These are phyloP conservation scores for Noccaea caerulescens DNA, from an alignment of 345 rosid species.

Conservation along the genomic window DNA sequence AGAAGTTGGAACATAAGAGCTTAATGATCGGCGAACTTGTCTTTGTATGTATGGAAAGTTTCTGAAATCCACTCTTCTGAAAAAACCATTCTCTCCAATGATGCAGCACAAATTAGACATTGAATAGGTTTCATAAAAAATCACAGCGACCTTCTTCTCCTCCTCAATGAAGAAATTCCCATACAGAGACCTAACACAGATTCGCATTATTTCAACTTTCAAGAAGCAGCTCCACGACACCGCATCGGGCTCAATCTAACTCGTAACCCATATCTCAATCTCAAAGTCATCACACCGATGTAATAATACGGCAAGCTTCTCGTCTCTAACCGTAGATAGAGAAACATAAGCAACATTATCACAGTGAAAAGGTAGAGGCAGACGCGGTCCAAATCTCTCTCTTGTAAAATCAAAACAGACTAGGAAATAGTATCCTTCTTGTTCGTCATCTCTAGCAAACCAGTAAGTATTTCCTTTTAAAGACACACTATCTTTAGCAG, in stretches of 20 bases:
- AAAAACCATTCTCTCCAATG: background rate
- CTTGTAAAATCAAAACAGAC: constrained; percentile 9
- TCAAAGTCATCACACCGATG: too few relatives aligned
- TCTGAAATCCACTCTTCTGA: background rate
- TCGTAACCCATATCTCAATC: constrained; percentile 4
- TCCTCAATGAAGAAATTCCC: constrained; percentile 2
- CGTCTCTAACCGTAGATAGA: constrained; percentile 24
- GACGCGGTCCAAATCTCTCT: background rate
- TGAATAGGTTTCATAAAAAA: too few relatives aligned
- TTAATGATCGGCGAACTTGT: too few relatives aligned
- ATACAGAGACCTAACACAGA: too few relatives aligned
- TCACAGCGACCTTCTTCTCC: background rate
- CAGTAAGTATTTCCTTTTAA: background rate
- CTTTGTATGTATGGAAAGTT: too few relatives aligned
- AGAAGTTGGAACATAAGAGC: constrained; percentile 3
- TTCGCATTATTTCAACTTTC: too few relatives aligned
- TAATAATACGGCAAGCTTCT: constrained; percentile 5
- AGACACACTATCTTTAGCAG: background rate
- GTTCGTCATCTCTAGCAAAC: background rate
- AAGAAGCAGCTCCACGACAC: constrained; percentile 24
- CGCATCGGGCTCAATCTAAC: background rate
- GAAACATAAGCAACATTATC: too few relatives aligned
- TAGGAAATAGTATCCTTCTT: background rate
- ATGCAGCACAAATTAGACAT: too few relatives aligned
- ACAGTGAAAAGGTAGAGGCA: background rate